phyloP scores from a whole-genome alignment of 257 asterid genomes.

The Nicotiana tabacum region DNA sequence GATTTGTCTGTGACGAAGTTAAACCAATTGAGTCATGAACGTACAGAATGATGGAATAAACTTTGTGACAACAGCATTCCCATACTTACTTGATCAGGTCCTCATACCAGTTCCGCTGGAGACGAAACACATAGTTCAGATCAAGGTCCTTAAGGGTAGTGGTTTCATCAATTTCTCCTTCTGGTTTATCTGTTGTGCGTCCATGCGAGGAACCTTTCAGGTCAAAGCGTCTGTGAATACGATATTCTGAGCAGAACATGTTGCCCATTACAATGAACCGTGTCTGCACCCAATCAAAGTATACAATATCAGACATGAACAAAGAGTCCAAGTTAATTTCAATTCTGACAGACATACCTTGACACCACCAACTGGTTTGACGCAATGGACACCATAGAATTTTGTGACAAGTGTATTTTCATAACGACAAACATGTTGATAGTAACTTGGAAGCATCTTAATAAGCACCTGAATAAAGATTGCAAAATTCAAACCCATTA shows the following conservation, averaged over 20 bases:
- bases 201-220: constrained; percentile 96
- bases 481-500: constrained; percentile 14
- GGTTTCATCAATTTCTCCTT: constrained; percentile 83
- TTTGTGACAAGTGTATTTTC: constrained; percentile 89
- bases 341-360: constrained; percentile 46
- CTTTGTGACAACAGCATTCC: not conserved
- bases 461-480: constrained; percentile 65
- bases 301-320: constrained; percentile 17
- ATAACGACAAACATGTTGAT: constrained; percentile 64
- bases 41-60: not conserved
- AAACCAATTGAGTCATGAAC: constrained; percentile 4
- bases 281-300: constrained; percentile 39
- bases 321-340: constrained; percentile 1
- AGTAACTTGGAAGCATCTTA: constrained; percentile 92
- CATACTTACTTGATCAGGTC: constrained; percentile 77
- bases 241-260: constrained; percentile 91
- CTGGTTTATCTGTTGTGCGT: constrained; percentile 69
- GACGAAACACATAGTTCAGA: constrained; percentile 60
- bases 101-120: constrained; percentile 73
- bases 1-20: constrained; percentile 56
- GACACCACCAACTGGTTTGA: constrained; percentile 91
- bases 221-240: constrained; percentile 84
- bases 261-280: constrained; percentile 97
- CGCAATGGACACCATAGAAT: constrained; percentile 95
- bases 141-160: constrained; percentile 94